Percentiles rank a stretch among this genome's conserved stretches.
These are phyloP conservation scores for Saturnispora quitensis DNA, from an alignment of 805 yeast genomes.

Conservation along the genomic window DNA sequence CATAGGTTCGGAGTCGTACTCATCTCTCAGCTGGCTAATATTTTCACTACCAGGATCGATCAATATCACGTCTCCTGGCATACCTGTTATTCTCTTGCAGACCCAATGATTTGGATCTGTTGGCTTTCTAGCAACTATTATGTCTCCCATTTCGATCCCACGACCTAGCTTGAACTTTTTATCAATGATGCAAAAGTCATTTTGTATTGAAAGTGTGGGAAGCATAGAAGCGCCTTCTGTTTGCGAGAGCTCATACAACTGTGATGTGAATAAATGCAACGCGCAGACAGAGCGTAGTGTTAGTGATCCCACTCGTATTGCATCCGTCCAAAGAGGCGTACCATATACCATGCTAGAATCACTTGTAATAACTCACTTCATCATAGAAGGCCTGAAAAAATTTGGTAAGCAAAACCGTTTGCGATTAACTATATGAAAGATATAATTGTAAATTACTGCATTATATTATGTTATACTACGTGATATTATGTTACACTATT, in stretches of 20 bases:
- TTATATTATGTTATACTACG: neutral
- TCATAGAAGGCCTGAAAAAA: neutral
- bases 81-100: conserved; percentile 88
- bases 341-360: neutral
- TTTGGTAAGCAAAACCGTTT: neutral
- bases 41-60: conserved; percentile 69
- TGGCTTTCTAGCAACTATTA: conserved; percentile 83
- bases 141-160: conserved; percentile 69
- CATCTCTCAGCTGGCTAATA: conserved; percentile 24
- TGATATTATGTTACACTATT: neutral
- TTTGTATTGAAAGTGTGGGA: conserved; percentile 68
- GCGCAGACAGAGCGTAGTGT: conserved; percentile 53
- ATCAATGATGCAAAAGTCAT: conserved; percentile 73
- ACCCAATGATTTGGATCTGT: conserved; percentile 78
- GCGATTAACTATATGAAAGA: neutral
- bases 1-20: neutral
- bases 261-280: conserved; percentile 41
- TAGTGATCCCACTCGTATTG: conserved; percentile 24
- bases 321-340: neutral
- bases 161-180: conserved; percentile 59
- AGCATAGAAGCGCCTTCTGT: conserved; percentile 94
- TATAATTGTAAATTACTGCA: neutral
- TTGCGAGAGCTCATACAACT: conserved; percentile 31
- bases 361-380: neutral
- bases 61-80: conserved; percentile 85